Base-by-base conservation (phyloP, 208 protist genomes). In the Trypanosoma cruzi region DNA sequence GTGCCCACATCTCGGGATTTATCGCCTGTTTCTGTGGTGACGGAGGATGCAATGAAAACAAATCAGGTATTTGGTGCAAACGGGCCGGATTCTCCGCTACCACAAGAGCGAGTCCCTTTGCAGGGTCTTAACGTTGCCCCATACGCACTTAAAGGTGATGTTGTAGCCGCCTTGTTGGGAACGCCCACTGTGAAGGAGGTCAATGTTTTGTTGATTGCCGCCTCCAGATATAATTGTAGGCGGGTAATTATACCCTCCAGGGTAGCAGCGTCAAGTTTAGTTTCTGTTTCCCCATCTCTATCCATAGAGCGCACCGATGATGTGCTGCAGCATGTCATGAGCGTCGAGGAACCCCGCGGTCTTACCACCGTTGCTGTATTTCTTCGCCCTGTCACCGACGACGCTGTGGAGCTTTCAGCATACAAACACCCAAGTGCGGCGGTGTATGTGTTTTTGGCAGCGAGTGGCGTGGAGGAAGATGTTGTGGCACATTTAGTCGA, bases 401-500 rank as follows among this genome's bases (percentile, higher is more conserved):
- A 82, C 63, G 63, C 80, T 24, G 60, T 79, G 32, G 69, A 81
- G 31, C 77, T 94, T 29, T 64, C 71, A 22, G 24, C 44, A 13
- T 94, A 84, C 46, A 60, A 31, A 31, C 89, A 94, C 63, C 85
- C 84, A 4, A 52, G 42, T n/a, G 77, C 85, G 61, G 64, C 79
- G 4, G 55, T 94, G 4, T 94, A 94, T 69, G 37, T 92, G 26
- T 90, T 94, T 62, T 42, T 80, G 28, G 57, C 85, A 2, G 77
- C 79, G 24, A 67, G 31, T 34, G 57, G 61, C 52, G 53, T 56
- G 2, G 78, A 60, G 20, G 72, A 81, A 49, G 55, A 69, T 26
- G 49, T 77, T 31, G 65, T 86, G 59, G 61, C 49, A 46, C 55
- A 54, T 29, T 29, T 71, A 40, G 81, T 78, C 34, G 60, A 72